Evolutionary conservation across 1,284 basidiomycete species (phyloP), one percentile per base, ranked within the genome.

Genomic region (Cryptococcus wingfieldii): DNA sequence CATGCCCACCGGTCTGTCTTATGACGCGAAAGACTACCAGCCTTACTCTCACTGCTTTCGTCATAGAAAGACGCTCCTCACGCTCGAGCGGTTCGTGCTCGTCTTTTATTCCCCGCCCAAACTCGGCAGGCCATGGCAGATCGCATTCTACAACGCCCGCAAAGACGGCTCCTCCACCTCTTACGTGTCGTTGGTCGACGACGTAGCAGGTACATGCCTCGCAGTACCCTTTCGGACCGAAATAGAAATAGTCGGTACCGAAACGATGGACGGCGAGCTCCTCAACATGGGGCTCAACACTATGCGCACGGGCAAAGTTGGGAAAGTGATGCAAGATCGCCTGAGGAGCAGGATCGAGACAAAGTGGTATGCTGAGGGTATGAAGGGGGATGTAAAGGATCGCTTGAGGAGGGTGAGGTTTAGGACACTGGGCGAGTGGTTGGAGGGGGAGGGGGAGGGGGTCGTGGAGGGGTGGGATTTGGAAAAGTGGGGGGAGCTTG

Each of bases 21-120:
- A 57, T 41, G 59, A 60, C 47, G 48, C 49, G 0, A 55, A 60
- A 45, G 59, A 60, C 44, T 60, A 60, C 37, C 38, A 50, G 27
- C 50, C 47, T 5, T 48, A 55, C 50, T 46, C 51, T 7, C 55
- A 57, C 37, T 47, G 53, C 25, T 60, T 60, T 49, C 31, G 48
- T 5, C 52, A 55, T 34, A 37, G 54, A 25, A 37, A 41, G 31
- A 50, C 44, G 14, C 10, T 59, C 19, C 16, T 37, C 16, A 27
- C 27, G 25, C 45, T 60, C 12, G 19, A 46, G 13, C 46, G 38
- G 12, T 18, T 55, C 34, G 46, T 45, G 23, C 52, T 60, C 38
- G 46, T 57, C 38, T 57, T 57, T 31, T 31, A 50, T 4, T 39
- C 44, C 19, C 51, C 34, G 3, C 10, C 31, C n/a, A 28, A 45